phyloP scores from a whole-genome alignment of 169 alveolate species.

The Eimeria praecox region DNA sequence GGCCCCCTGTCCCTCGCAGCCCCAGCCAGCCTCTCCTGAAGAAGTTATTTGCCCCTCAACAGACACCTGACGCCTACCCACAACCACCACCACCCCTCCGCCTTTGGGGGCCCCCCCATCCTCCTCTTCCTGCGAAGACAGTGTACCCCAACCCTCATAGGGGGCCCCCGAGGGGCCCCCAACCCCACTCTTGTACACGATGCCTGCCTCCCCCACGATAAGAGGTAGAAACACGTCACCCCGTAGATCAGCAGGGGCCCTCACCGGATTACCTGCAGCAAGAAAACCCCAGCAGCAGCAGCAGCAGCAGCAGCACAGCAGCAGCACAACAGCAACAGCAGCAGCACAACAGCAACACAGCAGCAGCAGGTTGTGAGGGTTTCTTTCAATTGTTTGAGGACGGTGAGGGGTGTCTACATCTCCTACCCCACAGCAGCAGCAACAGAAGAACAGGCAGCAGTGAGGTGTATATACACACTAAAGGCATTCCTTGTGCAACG shows the following conservation, averaged over 20 bases:
- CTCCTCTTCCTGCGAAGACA: background rate
- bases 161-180: background rate
- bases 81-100: slow-evolving; percentile 62
- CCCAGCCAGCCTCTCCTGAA: slow-evolving; percentile 77
- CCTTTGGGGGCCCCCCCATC: background rate
- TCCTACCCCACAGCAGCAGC: background rate
- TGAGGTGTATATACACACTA: slow-evolving; percentile 3
- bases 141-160: background rate
- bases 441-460: background rate
- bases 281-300: background rate
- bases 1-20: slow-evolving; percentile 1
- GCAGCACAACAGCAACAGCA: background rate
- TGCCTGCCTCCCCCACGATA: slow-evolving; percentile 7
- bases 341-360: too few relatives aligned
- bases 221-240: slow-evolving; percentile 17
- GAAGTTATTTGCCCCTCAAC: slow-evolving; percentile 69
- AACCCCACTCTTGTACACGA: background rate
- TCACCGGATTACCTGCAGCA: slow-evolving; percentile 6
- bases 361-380: background rate
- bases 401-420: background rate
- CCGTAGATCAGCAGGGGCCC: slow-evolving; percentile 15
- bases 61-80: slow-evolving; percentile 30
- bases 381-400: background rate
- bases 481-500: slow-evolving; percentile 50
- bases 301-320: background rate